Base-by-base conservation (phyloP, 495 filamentous ascomycete genomes). In the Talaromyces thailandensis region DNA sequence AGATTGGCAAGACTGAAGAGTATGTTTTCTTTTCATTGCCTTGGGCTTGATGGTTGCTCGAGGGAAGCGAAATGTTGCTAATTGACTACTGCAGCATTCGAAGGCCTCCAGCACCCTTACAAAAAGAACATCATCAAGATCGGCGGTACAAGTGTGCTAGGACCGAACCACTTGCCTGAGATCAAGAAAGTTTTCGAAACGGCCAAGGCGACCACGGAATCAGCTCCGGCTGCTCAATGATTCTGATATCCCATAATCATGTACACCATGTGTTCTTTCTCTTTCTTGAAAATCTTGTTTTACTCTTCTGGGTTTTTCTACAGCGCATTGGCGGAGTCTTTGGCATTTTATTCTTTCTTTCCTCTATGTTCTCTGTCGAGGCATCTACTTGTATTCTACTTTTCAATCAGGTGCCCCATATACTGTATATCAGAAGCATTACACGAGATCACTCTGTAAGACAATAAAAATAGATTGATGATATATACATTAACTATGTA, bases 21-120 rank as follows among this genome's bases (percentile, higher is more conserved):
- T 89, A 65, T 72, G 84, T 77, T 45, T 28, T 31, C 48, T n/a
- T 31, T 24, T 11, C 61, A 29, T 28, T 31, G 50, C 24, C 29
- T n/a, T 29, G 24, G 32, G 58, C 6, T 14, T 21, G 6, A 26
- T 9, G 26, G 18, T 64, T 61, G 26, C 48, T 53, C 25, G 50
- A n/a, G n/a, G 50, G 32, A 53, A 58, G 55, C 24, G 55, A 48
- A 12, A 4, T 12, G n/a, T 64, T 53, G 60, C 56, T 69, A 60
- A 67, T 56, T 61, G 56, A 63, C 35, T 58, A 43, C 14, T 65
- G 16, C 65, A 89, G 92, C 89, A 23, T 98, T 97, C 75, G 94
- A 98, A 76, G 92, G 94, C 23, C 80, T 86, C 40, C 82, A 82
- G 32, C 94, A 98, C 78, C 94, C 95, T 32, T 97, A 96, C 73